These are phyloP conservation scores for Plasmodium gonderi DNA, from an alignment of 169 alveolate species.

Conservation along the genomic window DNA sequence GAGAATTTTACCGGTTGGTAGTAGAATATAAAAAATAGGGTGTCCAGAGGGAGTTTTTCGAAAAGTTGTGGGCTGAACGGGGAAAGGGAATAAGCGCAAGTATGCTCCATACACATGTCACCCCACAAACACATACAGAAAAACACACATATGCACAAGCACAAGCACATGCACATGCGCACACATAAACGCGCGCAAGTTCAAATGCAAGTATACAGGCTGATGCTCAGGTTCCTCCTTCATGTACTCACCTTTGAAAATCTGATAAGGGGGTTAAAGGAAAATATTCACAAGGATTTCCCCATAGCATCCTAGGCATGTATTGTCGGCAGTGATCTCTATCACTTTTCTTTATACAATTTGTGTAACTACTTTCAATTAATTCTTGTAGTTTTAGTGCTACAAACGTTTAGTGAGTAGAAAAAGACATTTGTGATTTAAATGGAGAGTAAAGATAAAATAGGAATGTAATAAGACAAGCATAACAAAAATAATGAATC, in stretches of 20 bases:
- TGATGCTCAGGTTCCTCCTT: background rate
- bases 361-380: slow-evolving; percentile 58
- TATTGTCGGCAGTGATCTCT: slow-evolving; percentile 65
- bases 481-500: background rate
- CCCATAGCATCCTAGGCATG: slow-evolving; percentile 57
- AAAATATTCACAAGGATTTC: slow-evolving; percentile 58
- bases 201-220: background rate
- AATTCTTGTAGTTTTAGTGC: slow-evolving; percentile 56
- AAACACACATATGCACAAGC: background rate
- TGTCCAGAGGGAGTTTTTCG: slow-evolving; percentile 76
- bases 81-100: no score
- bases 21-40: slow-evolving; percentile 81
- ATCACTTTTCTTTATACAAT: slow-evolving; percentile 65
- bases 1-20: slow-evolving; percentile 74
- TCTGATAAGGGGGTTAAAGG: slow-evolving; percentile 53
- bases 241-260: slow-evolving; percentile 32
- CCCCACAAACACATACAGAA: background rate
- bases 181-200: background rate
- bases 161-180: background rate
- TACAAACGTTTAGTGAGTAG: background rate
- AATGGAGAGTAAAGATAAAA: background rate
- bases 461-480: background rate
- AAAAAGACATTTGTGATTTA: no score
- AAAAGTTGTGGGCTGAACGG: slow-evolving; percentile 37
- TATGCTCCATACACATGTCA: no score